Evolutionary conservation across 306 rosid genomes (phyloP).

Genomic region (Trichosanthes truncata): DNA sequence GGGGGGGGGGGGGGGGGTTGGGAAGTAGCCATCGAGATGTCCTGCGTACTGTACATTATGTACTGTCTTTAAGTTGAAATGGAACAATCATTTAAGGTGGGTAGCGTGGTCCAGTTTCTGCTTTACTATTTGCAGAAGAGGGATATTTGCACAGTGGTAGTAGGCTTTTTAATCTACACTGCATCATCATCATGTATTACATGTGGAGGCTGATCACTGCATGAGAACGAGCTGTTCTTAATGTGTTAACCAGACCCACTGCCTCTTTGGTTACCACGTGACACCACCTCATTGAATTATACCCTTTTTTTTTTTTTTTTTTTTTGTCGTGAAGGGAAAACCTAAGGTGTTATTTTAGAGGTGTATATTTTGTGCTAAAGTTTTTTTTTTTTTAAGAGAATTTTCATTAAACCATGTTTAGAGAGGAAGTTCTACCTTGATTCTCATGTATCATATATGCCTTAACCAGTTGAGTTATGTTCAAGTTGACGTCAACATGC

Average conservation of each 20-base stretch:
- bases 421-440: neutral
- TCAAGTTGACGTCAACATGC: too few relatives aligned
- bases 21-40: conserved; percentile 3
- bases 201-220: conserved; percentile 3
- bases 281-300: neutral
- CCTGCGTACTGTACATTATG: neutral
- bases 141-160: neutral
- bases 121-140: conserved; percentile 5
- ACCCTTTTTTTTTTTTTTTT: too few relatives aligned
- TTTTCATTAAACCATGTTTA: neutral
- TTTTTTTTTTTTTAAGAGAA: too few relatives aligned
- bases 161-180: neutral
- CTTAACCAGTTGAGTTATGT: too few relatives aligned
- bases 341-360: neutral
- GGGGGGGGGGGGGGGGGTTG: too few relatives aligned
- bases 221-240: neutral
- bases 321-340: neutral
- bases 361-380: neutral
- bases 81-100: conserved; percentile 9
- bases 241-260: neutral
- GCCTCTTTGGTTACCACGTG: conserved; percentile 2
- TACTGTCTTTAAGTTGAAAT: neutral
- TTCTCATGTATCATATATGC: too few relatives aligned
- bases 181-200: neutral
- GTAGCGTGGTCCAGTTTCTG: conserved; percentile 6